Evolutionary conservation across 192 early-diverging fungal genomes (phyloP).

Genomic region (Spizellomyces punctatus): DNA sequence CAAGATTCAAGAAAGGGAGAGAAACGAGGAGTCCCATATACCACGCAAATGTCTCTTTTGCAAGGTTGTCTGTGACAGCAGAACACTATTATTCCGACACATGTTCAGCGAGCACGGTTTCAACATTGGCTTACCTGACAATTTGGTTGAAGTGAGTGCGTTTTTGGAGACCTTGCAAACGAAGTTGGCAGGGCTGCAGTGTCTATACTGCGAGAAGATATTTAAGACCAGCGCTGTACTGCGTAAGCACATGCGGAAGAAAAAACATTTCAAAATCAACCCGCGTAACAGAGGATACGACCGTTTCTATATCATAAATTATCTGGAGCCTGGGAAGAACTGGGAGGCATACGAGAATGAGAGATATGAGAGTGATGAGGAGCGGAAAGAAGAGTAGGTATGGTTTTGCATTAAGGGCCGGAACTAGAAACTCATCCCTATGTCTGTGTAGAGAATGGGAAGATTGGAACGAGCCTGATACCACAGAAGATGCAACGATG

Average conservation of each 20-base stretch:
- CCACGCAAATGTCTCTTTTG: constrained; percentile 93
- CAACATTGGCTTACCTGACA: constrained; percentile 90
- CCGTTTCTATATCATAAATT: constrained; percentile 93
- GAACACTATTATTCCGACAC: constrained; percentile 77
- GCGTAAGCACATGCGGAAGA: constrained; percentile 97
- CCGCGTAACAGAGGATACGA: constrained; percentile 89
- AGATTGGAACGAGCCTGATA: constrained; percentile 51
- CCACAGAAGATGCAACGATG: constrained; percentile 76
- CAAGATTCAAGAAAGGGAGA: constrained; percentile 71
- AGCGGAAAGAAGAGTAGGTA: constrained; percentile 64
- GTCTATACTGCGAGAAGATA: constrained; percentile 92
- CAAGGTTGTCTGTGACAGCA: constrained; percentile 74
- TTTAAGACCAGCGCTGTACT: constrained; percentile 86
- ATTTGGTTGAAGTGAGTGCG: constrained; percentile 82
- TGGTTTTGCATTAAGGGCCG: neutral
- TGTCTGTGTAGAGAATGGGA: constrained; percentile 30
- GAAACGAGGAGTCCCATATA: constrained; percentile 57
- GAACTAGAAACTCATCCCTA: constrained; percentile 3
- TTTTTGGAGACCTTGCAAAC: constrained; percentile 76
- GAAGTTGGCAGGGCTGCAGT: constrained; percentile 67
- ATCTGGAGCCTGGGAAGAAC: constrained; percentile 86
- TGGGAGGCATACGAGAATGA: constrained; percentile 89
- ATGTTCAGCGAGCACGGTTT: constrained; percentile 92
- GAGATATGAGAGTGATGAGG: constrained; percentile 73
- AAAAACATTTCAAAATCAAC: constrained; percentile 96